Evolutionary conservation across 1,284 basidiomycete species (phyloP).

Genomic region (Cystobasidiaceae sp.): DNA sequence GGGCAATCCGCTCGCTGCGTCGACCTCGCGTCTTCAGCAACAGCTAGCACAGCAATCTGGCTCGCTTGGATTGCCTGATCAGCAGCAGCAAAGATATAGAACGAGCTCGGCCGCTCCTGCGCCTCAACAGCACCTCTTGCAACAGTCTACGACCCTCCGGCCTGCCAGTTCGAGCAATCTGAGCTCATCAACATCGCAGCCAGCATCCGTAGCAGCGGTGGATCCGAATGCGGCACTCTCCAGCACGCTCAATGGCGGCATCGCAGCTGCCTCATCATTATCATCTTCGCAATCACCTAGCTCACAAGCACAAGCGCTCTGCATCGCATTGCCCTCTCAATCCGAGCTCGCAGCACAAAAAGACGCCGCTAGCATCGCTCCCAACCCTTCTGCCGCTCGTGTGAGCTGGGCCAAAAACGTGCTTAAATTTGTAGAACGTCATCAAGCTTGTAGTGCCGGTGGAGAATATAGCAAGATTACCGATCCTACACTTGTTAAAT

Average conservation of each 20-base stretch:
- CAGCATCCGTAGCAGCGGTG: background rate
- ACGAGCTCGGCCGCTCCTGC: background rate
- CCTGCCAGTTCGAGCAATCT: background rate
- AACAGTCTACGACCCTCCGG: background rate
- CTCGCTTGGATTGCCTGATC: background rate
- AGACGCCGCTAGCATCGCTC: conserved; percentile 55
- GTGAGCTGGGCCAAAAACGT: conserved; percentile 74
- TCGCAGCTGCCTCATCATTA: background rate
- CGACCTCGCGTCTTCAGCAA: background rate
- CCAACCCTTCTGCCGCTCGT: conserved; percentile 47
- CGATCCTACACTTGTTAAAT: conserved; percentile 59
- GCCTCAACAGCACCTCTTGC: background rate
- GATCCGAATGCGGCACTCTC: too few species aligned
- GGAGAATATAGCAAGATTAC: conserved; percentile 56
- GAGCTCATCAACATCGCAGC: background rate
- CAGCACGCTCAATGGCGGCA: too few species aligned
- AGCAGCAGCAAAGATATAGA: background rate
- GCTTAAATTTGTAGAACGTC: conserved; percentile 67
- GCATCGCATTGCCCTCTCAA: background rate
- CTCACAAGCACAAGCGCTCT: background rate
- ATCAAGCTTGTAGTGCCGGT: conserved; percentile 46
- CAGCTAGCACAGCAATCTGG: background rate
- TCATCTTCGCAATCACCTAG: background rate
- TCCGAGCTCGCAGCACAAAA: conserved; percentile 45
- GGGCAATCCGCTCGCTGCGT: too few species aligned